phyloP scores from a whole-genome alignment of 345 rosid species.

The Pugionium cornutum region DNA sequence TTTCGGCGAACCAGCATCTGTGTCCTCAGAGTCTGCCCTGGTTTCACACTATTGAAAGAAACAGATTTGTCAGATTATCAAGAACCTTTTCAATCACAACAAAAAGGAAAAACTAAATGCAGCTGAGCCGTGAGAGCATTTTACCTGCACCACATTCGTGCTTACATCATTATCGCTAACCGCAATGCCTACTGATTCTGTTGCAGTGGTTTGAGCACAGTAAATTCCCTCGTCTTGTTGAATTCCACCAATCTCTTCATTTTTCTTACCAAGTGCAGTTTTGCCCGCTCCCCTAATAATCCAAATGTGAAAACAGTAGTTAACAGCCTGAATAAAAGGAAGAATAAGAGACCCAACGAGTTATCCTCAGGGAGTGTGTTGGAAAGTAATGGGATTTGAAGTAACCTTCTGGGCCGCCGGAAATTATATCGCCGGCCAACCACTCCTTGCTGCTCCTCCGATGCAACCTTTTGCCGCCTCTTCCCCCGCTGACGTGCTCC shows the following conservation, averaged over 20 bases:
- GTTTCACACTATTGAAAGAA: constrained; percentile 48
- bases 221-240: constrained; percentile 44
- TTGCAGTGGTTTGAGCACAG: constrained; percentile 45
- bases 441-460: constrained; percentile 41
- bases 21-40: constrained; percentile 43
- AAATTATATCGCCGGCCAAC: constrained; percentile 67
- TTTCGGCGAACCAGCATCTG: constrained; percentile 45
- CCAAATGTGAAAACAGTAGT: constrained; percentile 20
- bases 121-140: constrained; percentile 23
- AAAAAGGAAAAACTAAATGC: background rate
- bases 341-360: constrained; percentile 1
- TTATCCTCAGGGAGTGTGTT: constrained; percentile 14
- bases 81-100: too few species aligned
- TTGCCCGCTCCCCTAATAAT: constrained; percentile 31
- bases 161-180: constrained; percentile 63
- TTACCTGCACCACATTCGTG: constrained; percentile 54
- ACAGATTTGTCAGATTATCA: constrained; percentile 15
- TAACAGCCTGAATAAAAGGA: constrained; percentile 11
- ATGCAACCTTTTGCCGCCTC: constrained; percentile 62
- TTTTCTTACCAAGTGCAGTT: constrained; percentile 27
- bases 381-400: constrained; percentile 28
- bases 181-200: constrained; percentile 45
- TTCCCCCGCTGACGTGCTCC: constrained; percentile 54
- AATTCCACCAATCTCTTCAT: constrained; percentile 40
- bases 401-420: constrained; percentile 69